Percentiles rank a stretch among this genome's conserved stretches.
phyloP scores from a whole-genome alignment of 768 basidiomycete species.

The Paxillus ammoniavirescens region DNA sequence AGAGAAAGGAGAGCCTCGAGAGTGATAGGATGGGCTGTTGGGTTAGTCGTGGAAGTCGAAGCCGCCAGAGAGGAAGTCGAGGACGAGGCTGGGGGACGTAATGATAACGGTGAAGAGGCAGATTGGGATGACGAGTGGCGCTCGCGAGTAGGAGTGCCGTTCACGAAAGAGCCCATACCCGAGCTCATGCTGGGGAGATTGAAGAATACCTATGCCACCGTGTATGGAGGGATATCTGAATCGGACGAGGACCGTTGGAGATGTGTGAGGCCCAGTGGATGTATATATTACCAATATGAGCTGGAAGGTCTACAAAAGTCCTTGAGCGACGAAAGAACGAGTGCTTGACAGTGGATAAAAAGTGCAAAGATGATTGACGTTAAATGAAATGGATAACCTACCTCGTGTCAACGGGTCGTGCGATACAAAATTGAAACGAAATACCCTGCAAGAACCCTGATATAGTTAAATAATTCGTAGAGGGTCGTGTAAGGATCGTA shows the following conservation, averaged over 20 bases:
- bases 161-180: constrained; percentile 10
- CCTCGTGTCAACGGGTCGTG: not conserved
- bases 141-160: constrained; percentile 21
- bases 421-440: not conserved
- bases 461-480: not conserved
- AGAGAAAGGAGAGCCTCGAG: constrained; percentile 54
- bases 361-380: not conserved
- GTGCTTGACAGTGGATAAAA: not conserved
- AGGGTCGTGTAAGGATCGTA: constrained; percentile 1
- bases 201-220: not conserved
- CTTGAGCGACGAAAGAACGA: not conserved
- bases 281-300: not conserved
- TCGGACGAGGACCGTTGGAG: not conserved
- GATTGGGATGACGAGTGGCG: constrained; percentile 22
- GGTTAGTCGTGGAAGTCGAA: constrained; percentile 18
- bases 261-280: not conserved
- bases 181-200: constrained; percentile 15
- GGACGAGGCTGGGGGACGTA: constrained; percentile 32
- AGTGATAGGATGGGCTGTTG: constrained; percentile 38
- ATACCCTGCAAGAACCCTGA: not conserved
- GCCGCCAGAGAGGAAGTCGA: constrained; percentile 26
- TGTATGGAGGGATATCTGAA: not conserved
- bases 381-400: not conserved
- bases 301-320: not conserved
- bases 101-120: constrained; percentile 28